phyloP scores from a whole-genome alignment of 495 filamentous ascomycete species.

The Monascus purpureus region DNA sequence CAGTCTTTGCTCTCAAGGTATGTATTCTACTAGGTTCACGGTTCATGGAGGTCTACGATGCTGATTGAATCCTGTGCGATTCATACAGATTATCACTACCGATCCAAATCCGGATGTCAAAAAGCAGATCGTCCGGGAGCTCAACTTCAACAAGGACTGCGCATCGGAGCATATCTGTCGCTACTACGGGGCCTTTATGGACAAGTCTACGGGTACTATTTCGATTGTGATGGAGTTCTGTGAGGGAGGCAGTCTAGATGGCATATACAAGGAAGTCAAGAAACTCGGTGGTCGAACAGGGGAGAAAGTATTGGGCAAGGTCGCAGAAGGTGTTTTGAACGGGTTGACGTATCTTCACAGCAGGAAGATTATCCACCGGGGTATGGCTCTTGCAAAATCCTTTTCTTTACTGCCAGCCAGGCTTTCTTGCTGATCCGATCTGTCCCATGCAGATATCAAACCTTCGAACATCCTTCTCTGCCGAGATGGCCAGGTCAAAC shows the following conservation, averaged over 20 bases:
- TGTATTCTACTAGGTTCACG: conserved; percentile 6
- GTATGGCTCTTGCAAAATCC: too few relatives aligned
- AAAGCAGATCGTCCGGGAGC: conserved; percentile 90
- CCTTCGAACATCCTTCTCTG: conserved; percentile 94
- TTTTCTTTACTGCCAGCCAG: too few relatives aligned
- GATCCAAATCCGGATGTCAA: conserved; percentile 96
- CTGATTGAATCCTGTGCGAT: conserved; percentile 2
- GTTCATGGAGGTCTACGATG: background rate
- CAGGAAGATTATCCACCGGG: conserved; percentile 92
- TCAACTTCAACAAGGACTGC: conserved; percentile 95
- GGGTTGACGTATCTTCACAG: conserved; percentile 93
- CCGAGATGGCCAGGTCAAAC: conserved; percentile 83
- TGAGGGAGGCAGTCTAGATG: conserved; percentile 88
- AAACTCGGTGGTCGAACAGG: conserved; percentile 86
- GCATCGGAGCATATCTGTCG: conserved; percentile 86
- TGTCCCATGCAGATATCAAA: conserved; percentile 63
- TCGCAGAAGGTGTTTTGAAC: conserved; percentile 88
- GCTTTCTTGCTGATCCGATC: background rate
- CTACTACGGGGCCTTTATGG: conserved; percentile 94
- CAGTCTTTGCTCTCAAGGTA: conserved; percentile 93
- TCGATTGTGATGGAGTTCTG: conserved; percentile 99
- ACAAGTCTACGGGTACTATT: conserved; percentile 84
- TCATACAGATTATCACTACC: conserved; percentile 78
- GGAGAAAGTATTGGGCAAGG: conserved; percentile 96
- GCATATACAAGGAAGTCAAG: conserved; percentile 94